A percentile compares a stretch with the other conserved stretches of the same genome.
These are phyloP conservation scores for Leccinum pellstonianum DNA, from an alignment of 768 basidiomycete genomes.

Conservation along the genomic window DNA sequence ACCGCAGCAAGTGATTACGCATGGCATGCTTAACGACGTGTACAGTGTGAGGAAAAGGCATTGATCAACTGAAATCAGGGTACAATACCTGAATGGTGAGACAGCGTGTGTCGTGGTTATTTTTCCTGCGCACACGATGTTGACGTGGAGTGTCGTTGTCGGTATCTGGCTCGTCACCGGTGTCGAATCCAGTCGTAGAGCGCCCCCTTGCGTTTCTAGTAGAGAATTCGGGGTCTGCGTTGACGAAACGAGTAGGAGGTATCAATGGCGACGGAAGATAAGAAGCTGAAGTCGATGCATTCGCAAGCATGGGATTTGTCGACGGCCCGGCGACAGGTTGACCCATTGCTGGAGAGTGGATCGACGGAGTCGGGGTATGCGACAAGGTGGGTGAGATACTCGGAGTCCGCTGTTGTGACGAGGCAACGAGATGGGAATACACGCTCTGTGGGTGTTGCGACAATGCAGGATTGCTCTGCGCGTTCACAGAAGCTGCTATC, in stretches of 20 bases:
- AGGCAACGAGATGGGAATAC: conserved; percentile 4
- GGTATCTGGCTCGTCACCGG: conserved; percentile 37
- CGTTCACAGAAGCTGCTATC: conserved; percentile 1
- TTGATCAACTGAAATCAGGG: background rate
- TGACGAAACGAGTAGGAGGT: conserved; percentile 23
- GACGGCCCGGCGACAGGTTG: conserved; percentile 15
- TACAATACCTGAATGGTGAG: conserved; percentile 62
- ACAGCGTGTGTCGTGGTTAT: conserved; percentile 63
- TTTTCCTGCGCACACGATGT: conserved; percentile 45
- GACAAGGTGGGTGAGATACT: conserved; percentile 30
- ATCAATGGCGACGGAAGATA: conserved; percentile 20
- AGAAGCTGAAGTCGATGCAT: conserved; percentile 1
- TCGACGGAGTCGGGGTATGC: conserved; percentile 28
- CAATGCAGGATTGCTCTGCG: background rate
- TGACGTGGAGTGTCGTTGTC: conserved; percentile 36
- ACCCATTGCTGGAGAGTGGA: conserved; percentile 13
- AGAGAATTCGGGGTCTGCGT: conserved; percentile 12
- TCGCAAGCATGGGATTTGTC: conserved; percentile 1
- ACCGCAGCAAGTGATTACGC: conserved; percentile 59
- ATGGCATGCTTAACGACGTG: conserved; percentile 56
- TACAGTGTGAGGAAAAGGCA: conserved; percentile 5
- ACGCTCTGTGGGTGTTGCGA: conserved; percentile 12
- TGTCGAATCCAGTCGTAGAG: conserved; percentile 34
- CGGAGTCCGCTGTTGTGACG: conserved; percentile 31
- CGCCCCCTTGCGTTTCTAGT: conserved; percentile 27